These are phyloP conservation scores for Lasiodiplodia hormozganensis DNA, from an alignment of 2,329 filamentous ascomycete species.

Conservation along the genomic window DNA sequence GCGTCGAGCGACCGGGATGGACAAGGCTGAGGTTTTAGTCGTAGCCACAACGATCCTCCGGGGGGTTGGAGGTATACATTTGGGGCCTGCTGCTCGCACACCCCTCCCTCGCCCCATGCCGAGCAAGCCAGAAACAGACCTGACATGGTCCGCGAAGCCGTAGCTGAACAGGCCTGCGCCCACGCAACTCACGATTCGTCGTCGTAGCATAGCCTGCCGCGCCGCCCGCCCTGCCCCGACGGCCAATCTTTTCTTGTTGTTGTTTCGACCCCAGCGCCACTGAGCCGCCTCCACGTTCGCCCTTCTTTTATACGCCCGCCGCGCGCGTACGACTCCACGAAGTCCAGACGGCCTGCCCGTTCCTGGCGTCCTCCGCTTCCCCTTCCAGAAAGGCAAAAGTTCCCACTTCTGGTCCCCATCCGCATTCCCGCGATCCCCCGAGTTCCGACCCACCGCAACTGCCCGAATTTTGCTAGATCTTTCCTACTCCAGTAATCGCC, in stretches of 20 bases:
- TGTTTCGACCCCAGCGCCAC: slow-evolving; percentile 17
- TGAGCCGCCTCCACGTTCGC: slow-evolving; percentile 13
- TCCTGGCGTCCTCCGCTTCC: slow-evolving; percentile 1
- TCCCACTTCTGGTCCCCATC: slow-evolving; percentile 13
- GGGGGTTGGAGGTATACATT: background rate
- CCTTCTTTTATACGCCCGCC: slow-evolving; percentile 15
- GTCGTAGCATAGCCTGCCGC: background rate
- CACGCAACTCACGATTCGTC: background rate
- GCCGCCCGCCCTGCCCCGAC: slow-evolving; percentile 6
- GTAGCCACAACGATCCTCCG: background rate
- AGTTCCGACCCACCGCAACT: slow-evolving; percentile 17
- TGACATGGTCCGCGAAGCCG: slow-evolving; percentile 21
- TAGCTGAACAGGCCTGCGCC: slow-evolving; percentile 16
- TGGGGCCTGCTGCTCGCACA: slow-evolving; percentile 5
- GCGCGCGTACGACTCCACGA: slow-evolving; percentile 1
- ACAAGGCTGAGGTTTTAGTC: slow-evolving; percentile 11
- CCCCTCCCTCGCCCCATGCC: slow-evolving; percentile 11
- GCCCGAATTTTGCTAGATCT: slow-evolving; percentile 13
- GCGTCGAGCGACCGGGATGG: slow-evolving; percentile 3
- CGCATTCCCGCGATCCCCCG: slow-evolving; percentile 23
- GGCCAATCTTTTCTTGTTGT: background rate
- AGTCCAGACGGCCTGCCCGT: slow-evolving; percentile 4
- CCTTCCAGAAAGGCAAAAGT: slow-evolving; percentile 1
- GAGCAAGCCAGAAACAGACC: slow-evolving; percentile 17
- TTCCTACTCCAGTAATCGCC: slow-evolving; percentile 2